Conservation (phyloP, 2,329 filamentous ascomycete genomes). For the Fusarium chaquense region DNA sequence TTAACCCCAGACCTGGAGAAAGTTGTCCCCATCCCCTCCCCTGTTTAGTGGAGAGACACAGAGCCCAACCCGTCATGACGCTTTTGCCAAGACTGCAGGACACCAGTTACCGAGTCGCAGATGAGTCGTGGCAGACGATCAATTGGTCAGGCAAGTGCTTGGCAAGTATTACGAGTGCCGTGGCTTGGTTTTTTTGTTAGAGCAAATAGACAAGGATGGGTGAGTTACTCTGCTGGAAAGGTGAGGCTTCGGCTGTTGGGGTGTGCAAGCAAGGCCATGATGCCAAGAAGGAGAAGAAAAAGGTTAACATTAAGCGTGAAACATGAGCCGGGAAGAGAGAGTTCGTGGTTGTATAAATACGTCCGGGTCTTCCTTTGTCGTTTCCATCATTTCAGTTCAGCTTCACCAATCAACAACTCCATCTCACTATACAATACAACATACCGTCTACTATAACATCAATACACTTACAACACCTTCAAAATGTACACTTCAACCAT, state of each 20-base stretch:
- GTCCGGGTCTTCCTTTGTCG: neutral
- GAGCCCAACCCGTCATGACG: slow-evolving; percentile 29
- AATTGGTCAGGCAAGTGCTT: slow-evolving; percentile 16
- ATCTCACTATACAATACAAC: neutral
- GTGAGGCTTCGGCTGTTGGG: slow-evolving; percentile 31
- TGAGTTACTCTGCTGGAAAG: neutral
- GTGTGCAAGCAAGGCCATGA: neutral
- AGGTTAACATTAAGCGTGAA: neutral
- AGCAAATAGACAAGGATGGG: slow-evolving; percentile 3
- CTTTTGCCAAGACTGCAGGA: slow-evolving; percentile 33
- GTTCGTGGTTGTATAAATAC: slow-evolving; percentile 20
- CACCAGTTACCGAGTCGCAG: slow-evolving; percentile 6
- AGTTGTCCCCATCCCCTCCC: neutral
- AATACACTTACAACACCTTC: slow-evolving; percentile 6
- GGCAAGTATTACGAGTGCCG: slow-evolving; percentile 35
- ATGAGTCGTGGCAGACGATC: slow-evolving; percentile 26
- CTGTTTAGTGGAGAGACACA: slow-evolving; percentile 16
- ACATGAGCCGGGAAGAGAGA: neutral
- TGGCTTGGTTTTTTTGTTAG: slow-evolving; percentile 17
- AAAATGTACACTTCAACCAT: slow-evolving; percentile 50
- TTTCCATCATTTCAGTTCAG: slow-evolving; percentile 2
- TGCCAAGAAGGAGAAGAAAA: slow-evolving; percentile 16
- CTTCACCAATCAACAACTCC: neutral
- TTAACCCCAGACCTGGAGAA: slow-evolving; percentile 3
- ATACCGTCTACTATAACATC: neutral